Evolutionary conservation across 1,284 basidiomycete genomes (phyloP).

Genomic region (Moesziomyces sp.): DNA sequence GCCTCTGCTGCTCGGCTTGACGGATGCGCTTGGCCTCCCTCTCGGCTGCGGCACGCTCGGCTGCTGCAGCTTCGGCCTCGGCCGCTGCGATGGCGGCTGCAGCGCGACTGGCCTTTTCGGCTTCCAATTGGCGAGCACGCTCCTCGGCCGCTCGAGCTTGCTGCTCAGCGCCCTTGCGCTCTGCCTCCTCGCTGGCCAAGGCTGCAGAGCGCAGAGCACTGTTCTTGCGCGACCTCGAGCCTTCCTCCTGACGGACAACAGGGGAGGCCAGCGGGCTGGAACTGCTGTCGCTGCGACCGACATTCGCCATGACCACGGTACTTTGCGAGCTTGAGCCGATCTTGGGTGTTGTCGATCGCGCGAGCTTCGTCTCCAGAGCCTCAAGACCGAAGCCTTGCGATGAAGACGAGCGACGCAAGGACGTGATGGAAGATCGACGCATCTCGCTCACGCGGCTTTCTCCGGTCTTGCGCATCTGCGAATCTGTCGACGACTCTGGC

Average conservation of each 20-base stretch:
- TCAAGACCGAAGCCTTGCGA: constrained; percentile 48
- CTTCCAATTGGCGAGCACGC: constrained; percentile 15
- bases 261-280: constrained; percentile 27
- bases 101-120: constrained; percentile 26
- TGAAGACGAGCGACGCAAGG: constrained; percentile 32
- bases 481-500: background rate
- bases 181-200: constrained; percentile 39
- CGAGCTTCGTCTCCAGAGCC: constrained; percentile 44
- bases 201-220: constrained; percentile 47
- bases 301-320: constrained; percentile 25
- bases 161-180: constrained; percentile 31
- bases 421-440: constrained; percentile 13
- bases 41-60: constrained; percentile 22
- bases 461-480: constrained; percentile 1
- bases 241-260: constrained; percentile 13
- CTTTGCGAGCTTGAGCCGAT: constrained; percentile 7
- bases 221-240: constrained; percentile 39
- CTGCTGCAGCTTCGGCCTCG: constrained; percentile 14
- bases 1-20: constrained; percentile 24
- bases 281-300: constrained; percentile 19
- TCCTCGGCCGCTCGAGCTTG: constrained; percentile 34
- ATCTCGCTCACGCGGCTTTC: constrained; percentile 1
- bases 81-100: constrained; percentile 12
- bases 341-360: constrained; percentile 41
- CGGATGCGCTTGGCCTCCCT: constrained; percentile 12